Base-by-base conservation (phyloP, 148 eudicot genomes). In the Heliosperma pusillum region DNA sequence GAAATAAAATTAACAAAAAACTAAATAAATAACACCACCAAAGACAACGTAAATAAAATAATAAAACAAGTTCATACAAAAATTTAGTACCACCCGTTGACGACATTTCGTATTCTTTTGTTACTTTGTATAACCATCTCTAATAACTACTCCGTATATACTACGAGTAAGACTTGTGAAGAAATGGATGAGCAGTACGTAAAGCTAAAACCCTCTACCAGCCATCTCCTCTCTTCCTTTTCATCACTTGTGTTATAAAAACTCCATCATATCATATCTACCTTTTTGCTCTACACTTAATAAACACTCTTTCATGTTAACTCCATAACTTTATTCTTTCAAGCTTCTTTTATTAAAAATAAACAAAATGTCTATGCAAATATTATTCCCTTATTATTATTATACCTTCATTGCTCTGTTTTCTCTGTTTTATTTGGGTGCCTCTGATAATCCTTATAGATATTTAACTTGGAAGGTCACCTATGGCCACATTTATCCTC, bases 401-500 rank as follows among this genome's bases (percentile, higher is more conserved):
- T 69, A 4, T 55, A 11, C 11, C 56, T 70, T 26, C 66, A 62
- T 80, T 47, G 61, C 60, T 44, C 65, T 80, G 25, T n/a, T 82
- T 71, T 71, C 15, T 67, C 56, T 71, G 11, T 71, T 71, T 17
- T 27, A 30, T 21, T 59, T 42, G 40, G 78, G 17, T 55, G 13
- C 7, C 64, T 78, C 83, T 27, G 85, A 83, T 16, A 44, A 26
- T 26, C 85, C 85, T 63, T 83, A 86, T 58, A 74, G 85, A 11
- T 85, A 64, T 76, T 85, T 77, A 61, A 56, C 61, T 10, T 85
- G 87, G 87, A 71, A 71, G 17, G 77, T 85, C 67, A 85, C 86
- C 57, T 83, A 88, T 55, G 90, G 90, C 47, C 81, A 85, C 47
- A 82, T 88, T 53, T 83, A 80, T 52, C 90, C 90, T 26, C 71